Conservation (phyloP, 305 asterid species). For the Fraxinus nigra region DNA sequence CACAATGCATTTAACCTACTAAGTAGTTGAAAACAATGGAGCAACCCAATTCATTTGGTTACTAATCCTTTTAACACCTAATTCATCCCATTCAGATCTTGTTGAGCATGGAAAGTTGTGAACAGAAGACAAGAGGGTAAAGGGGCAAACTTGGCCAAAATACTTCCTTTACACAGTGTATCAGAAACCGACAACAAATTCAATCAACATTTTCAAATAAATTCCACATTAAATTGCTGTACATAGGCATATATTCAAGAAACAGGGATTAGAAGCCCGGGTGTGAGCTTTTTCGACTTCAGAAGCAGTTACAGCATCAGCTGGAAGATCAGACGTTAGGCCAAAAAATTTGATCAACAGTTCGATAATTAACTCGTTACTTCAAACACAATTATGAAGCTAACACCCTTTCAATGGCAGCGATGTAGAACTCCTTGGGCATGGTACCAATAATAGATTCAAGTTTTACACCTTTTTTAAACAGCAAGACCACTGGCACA, state of each 20-base stretch:
- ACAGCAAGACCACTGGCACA: constrained; percentile 79
- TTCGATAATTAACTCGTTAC: neutral
- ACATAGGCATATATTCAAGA: neutral
- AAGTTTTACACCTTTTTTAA: constrained; percentile 63
- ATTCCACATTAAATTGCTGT: neutral
- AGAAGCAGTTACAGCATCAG: neutral
- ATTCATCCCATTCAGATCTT: neutral
- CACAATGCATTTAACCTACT: neutral
- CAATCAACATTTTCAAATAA: neutral
- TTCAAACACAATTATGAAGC: neutral
- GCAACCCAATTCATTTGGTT: neutral
- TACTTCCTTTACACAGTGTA: neutral
- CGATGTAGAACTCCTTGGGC: constrained; percentile 82
- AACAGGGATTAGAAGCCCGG: neutral
- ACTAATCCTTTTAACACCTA: neutral
- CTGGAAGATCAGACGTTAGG: neutral
- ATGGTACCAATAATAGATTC: constrained; percentile 80
- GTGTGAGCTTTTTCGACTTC: neutral
- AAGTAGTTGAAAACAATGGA: neutral
- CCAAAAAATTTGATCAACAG: neutral
- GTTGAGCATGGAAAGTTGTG: neutral
- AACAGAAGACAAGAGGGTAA: neutral
- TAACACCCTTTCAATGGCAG: constrained; percentile 73
- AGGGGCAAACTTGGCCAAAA: neutral
- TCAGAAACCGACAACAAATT: neutral